A percentile compares a stretch with the other conserved stretches of the same genome.
Evolutionary conservation across 768 basidiomycete species (phyloP).

Genomic region (Termitomyces sp.): DNA sequence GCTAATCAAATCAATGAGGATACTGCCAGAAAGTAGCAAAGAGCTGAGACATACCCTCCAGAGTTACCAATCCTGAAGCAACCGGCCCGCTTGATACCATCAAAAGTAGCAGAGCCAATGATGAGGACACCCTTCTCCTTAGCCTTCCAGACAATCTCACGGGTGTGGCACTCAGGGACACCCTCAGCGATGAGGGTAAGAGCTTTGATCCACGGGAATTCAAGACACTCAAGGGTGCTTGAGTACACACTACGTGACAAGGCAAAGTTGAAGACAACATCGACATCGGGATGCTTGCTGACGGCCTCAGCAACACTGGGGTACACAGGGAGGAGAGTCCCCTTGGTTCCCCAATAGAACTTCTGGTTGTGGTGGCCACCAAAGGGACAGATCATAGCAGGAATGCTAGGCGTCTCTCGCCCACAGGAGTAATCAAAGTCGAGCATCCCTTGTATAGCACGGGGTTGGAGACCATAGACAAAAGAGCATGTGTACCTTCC

Average conservation of each 20-base stretch:
- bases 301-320: slow-evolving; percentile 88
- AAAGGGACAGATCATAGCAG: slow-evolving; percentile 99
- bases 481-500: slow-evolving; percentile 92
- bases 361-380: slow-evolving; percentile 99
- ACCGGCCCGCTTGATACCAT: slow-evolving; percentile 99
- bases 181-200: slow-evolving; percentile 98
- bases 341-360: slow-evolving; percentile 99
- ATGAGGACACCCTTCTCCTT: slow-evolving; percentile 85
- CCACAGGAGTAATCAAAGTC: slow-evolving; percentile 99
- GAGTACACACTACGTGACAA: slow-evolving; percentile 91
- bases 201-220: slow-evolving; percentile 47
- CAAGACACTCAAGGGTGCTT: slow-evolving; percentile 89
- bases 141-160: slow-evolving; percentile 91
- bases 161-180: slow-evolving; percentile 96
- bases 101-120: slow-evolving; percentile 94
- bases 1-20: slow-evolving; percentile 30
- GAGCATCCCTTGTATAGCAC: slow-evolving; percentile 94
- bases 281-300: slow-evolving; percentile 93
- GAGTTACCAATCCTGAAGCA: slow-evolving; percentile 99
- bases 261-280: slow-evolving; percentile 98
- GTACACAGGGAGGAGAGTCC: slow-evolving; percentile 97
- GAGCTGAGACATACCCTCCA: slow-evolving; percentile 64
- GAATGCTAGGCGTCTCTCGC: slow-evolving; percentile 84
- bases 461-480: slow-evolving; percentile 97
- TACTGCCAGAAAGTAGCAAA: neutral